Evolutionary conservation across 345 rosid species (phyloP).

Genomic region (Moricandia moricandioides): DNA sequence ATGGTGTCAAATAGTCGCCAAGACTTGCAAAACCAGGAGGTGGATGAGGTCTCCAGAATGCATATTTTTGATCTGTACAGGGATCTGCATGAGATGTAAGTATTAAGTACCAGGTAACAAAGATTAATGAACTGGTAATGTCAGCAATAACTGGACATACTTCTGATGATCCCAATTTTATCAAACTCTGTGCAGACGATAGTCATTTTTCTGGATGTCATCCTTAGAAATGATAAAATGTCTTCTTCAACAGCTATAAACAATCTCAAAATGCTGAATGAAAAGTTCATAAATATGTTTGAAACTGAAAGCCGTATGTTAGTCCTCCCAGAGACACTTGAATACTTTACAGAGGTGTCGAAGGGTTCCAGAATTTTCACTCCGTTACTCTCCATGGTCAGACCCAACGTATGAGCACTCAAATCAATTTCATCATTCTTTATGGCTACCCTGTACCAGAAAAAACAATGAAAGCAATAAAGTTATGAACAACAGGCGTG

Average conservation of each 20-base stretch:
- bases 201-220: constrained; percentile 80
- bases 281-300: constrained; percentile 88
- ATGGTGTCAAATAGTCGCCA: constrained; percentile 90
- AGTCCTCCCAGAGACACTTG: constrained; percentile 91
- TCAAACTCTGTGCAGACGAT: constrained; percentile 84
- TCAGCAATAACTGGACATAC: constrained; percentile 44
- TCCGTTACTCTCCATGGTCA: constrained; percentile 96
- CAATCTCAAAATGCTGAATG: constrained; percentile 88
- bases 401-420: constrained; percentile 77
- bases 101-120: constrained; percentile 31
- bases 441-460: constrained; percentile 58
- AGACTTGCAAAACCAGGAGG: constrained; percentile 97
- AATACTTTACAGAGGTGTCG: constrained; percentile 68
- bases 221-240: constrained; percentile 82
- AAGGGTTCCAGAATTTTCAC: constrained; percentile 94
- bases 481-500: constrained; percentile 10
- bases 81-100: constrained; percentile 53
- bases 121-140: constrained; percentile 11
- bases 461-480: constrained; percentile 17
- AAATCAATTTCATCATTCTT: constrained; percentile 76
- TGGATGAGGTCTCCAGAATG: constrained; percentile 91
- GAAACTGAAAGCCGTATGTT: constrained; percentile 71
- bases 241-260: constrained; percentile 95
- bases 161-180: constrained; percentile 76
- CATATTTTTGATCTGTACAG: constrained; percentile 55